These are phyloP conservation scores for Septoria linicola DNA, from an alignment of 2,329 filamentous ascomycete genomes.

Conservation along the genomic window DNA sequence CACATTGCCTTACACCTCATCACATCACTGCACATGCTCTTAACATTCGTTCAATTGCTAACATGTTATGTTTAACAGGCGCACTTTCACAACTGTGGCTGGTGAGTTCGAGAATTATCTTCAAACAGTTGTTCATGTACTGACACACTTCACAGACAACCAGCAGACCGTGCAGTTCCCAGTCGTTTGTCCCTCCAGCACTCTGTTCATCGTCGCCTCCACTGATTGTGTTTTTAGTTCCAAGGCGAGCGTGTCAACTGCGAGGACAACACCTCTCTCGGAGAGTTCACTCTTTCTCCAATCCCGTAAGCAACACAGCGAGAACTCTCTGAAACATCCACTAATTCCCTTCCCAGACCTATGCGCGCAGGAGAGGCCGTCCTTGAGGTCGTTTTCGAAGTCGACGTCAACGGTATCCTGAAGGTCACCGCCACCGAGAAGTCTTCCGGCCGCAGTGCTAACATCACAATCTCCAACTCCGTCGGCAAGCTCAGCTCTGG, in stretches of 20 bases:
- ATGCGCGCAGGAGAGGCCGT: conserved; percentile 79
- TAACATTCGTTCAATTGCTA: conserved; percentile 5
- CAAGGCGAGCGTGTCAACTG: conserved; percentile 95
- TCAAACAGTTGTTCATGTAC: background rate
- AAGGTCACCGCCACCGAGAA: conserved; percentile 99
- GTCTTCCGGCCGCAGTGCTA: conserved; percentile 93
- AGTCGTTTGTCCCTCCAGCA: conserved; percentile 10
- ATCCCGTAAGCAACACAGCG: conserved; percentile 45
- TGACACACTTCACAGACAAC: conserved; percentile 47
- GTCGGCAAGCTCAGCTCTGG: conserved; percentile 93
- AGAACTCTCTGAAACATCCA: background rate
- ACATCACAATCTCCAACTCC: conserved; percentile 99
- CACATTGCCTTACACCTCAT: no score
- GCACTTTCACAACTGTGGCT: conserved; percentile 11
- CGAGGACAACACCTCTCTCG: conserved; percentile 95
- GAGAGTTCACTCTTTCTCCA: conserved; percentile 92
- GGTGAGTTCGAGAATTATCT: background rate
- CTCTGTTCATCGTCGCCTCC: background rate
- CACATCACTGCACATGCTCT: conserved; percentile 5
- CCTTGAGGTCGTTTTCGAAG: conserved; percentile 97
- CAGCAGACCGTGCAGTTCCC: conserved; percentile 79
- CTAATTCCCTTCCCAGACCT: background rate
- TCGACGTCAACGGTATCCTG: conserved; percentile 94
- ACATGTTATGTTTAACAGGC: background rate
- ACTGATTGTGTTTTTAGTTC: conserved; percentile 56